Evolutionary conservation across 345 rosid species (phyloP), one percentile per base, ranked within the genome.

Genomic region (Noccaea caerulescens): DNA sequence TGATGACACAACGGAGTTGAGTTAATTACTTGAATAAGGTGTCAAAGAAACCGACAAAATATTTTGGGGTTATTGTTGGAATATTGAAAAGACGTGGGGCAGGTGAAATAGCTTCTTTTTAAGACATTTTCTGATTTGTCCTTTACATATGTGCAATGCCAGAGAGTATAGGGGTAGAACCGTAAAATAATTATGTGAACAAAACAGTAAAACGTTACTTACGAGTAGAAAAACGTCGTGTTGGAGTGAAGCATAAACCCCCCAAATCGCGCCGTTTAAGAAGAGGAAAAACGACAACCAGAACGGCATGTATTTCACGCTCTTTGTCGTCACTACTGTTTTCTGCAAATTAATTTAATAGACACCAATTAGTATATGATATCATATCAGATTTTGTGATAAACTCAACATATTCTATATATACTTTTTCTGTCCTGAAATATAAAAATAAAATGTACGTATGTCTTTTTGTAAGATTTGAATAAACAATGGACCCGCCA

Each of bases 281-380:
- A 84, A 85, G n/a, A 85, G 61, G 74, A 77, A 86, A 36, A 85
- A 85, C 6, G 97, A 86, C 51, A 90, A 84, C 34, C 84, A 63
- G 70, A 90, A 88, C 8, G 96, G 96, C 93, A 90, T 84, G 81
- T 80, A 90, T 62, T 82, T 90, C 47, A 87, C 93, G 43, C 93
- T 90, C 66, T 79, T 85, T 0, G 80, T 86, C 0, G 76, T 79
- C 71, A 90, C 83, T 58, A 90, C 92, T 30, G 87, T 85, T 88
- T 80, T 88, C 92, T 88, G 88, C n/a, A 69, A 47, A 32, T 34
- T 18, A 33, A 49, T 60, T 23, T 23, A 1, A 30, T 44, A 38
- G 10, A 3, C 14, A 53, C 14, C 27, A 27, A 65, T 65, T 13
- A 44, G 10, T 20, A 8, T 11, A 38, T 36, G 34, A 20, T 11